Evolutionary conservation across 225 moss, liverwort and hornwort genomes (phyloP), one percentile per base, ranked within the genome.

Genomic region (Climacium dendroides): DNA sequence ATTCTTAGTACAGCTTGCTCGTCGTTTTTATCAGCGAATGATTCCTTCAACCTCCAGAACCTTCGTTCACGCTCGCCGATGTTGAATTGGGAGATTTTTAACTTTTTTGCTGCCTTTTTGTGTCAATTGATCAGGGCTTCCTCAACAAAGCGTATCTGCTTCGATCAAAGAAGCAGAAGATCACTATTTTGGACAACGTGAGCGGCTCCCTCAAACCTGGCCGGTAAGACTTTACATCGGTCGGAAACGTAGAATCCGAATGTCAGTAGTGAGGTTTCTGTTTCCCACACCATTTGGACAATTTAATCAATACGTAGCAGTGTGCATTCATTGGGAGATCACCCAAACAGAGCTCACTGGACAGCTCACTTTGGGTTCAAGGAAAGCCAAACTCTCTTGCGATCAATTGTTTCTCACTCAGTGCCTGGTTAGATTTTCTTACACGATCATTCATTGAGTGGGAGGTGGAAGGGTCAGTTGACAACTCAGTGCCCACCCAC

Each of bases 111-210:
- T 88, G 82, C 77, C 54, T 22, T 19, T 50, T 34, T 32, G 13
- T 87, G 35, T 61, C 30, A 34, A 16, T 63, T 64, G 39, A 43
- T n/a, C 91, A 93, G 93, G 76, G 83, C 29, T 11, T 85, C 45
- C 90, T 93, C 37, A 87, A 87, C 35, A 69, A 58, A n/a, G 13
- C 83, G 19, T 77, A 92, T 45, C 54, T 92, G n/a, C 87, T 85
- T 85, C 90, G 82, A 11, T 87, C 92, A 18, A 93, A 90, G 89
- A 93, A 93, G 90, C 85, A 77, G 45, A 88, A 88, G 85, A 62
- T 93, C 74, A 90, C 83, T 18, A 90, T 93, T 78, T 82, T 93
- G 81, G 90, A 93, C 85, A 87, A 92, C 66, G 92, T 92, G 71
- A 89, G 74, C 70, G 93, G 92, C 78, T 23, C 88, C 50, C 78